phyloP scores from a whole-genome alignment of 306 rosid genomes.

The Cyclanthera cordifolia region DNA sequence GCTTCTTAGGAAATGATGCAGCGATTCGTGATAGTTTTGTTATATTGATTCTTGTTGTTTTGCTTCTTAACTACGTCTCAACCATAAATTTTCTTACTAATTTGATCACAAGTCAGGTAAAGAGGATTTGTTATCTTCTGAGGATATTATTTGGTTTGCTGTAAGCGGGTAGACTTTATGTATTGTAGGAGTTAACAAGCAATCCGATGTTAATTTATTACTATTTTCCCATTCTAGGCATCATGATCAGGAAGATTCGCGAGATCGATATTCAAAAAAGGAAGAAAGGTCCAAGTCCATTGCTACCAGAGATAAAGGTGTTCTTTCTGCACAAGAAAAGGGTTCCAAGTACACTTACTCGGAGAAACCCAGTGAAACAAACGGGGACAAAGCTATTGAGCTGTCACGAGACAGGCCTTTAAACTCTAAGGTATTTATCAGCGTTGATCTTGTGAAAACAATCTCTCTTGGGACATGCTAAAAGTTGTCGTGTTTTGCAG shows the following conservation, averaged over 20 bases:
- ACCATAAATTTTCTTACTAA: neutral
- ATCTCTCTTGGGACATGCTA: constrained; percentile 59
- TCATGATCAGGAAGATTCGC: constrained; percentile 48
- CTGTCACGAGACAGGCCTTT: constrained; percentile 61
- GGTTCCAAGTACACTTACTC: constrained; percentile 49
- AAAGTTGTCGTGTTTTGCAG: constrained; percentile 39
- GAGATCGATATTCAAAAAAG: constrained; percentile 44
- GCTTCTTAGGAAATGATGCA: neutral
- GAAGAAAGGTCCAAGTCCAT: constrained; percentile 53
- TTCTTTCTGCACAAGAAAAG: constrained; percentile 41
- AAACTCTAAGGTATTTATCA: constrained; percentile 59
- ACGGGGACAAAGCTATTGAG: constrained; percentile 49
- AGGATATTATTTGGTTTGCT: neutral
- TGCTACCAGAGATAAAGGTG: constrained; percentile 31
- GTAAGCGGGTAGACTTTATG: neutral
- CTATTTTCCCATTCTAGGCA: constrained; percentile 33
- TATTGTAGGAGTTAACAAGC: neutral
- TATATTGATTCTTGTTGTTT: neutral
- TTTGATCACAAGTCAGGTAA: neutral
- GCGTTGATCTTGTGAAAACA: constrained; percentile 54
- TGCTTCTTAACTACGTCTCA: neutral
- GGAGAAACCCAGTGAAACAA: constrained; percentile 55
- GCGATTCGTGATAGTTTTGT: neutral
- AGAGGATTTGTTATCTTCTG: neutral
- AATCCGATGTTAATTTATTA: constrained; percentile 12